Conservation (phyloP, 805 yeast genomes). For the Cyberlindnera veronae region DNA sequence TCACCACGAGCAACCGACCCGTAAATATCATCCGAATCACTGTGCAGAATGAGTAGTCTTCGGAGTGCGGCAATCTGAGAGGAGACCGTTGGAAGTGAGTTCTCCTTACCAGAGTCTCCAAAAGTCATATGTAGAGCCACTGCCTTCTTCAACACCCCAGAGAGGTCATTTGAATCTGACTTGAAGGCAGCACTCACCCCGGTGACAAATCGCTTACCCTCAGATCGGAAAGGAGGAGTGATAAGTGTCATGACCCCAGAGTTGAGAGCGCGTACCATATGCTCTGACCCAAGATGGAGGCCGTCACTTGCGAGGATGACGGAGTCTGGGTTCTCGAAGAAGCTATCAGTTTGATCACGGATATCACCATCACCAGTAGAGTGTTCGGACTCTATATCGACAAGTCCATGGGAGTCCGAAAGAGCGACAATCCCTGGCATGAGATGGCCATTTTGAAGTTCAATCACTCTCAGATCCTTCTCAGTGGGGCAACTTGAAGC, state of each 20-base stretch:
- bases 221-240: constrained; percentile 11
- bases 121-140: constrained; percentile 8
- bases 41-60: constrained; percentile 2
- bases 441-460: constrained; percentile 1
- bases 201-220: constrained; percentile 6
- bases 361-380: constrained; percentile 12
- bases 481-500: constrained; percentile 4
- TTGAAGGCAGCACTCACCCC: constrained; percentile 6
- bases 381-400: constrained; percentile 8
- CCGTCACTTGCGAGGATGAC: constrained; percentile 8
- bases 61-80: constrained; percentile 4
- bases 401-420: constrained; percentile 5
- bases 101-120: constrained; percentile 10
- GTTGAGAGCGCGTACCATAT: constrained; percentile 5
- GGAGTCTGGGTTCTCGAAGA: neutral
- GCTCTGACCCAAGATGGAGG: constrained; percentile 7
- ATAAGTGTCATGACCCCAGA: constrained; percentile 7
- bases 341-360: neutral
- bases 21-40: constrained; percentile 3
- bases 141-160: constrained; percentile 1
- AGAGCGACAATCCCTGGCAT: constrained; percentile 6
- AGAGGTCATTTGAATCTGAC: neutral
- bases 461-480: neutral
- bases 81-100: constrained; percentile 4
- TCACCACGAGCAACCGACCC: constrained; percentile 8